These are phyloP conservation scores for Aureobasidium musti DNA, from an alignment of 2,329 filamentous ascomycete genomes.

Conservation along the genomic window DNA sequence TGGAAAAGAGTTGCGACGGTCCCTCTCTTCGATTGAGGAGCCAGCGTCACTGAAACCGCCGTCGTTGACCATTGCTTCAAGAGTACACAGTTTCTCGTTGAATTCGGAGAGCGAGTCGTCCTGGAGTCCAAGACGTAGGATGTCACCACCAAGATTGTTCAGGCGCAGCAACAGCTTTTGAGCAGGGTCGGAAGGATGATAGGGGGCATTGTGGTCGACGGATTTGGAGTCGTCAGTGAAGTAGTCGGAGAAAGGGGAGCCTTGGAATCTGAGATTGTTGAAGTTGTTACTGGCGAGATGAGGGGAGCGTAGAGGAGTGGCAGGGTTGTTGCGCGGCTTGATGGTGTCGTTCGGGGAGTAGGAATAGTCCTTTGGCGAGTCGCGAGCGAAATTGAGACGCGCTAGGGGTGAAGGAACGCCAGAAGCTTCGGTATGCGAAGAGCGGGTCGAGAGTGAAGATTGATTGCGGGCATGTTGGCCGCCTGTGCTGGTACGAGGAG, in stretches of 20 bases:
- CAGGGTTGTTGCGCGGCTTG: slow-evolving; percentile 29
- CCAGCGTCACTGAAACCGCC: slow-evolving; percentile 2
- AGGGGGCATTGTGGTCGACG: slow-evolving; percentile 31
- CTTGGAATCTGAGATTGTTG: slow-evolving; percentile 33
- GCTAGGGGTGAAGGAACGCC: slow-evolving; percentile 27
- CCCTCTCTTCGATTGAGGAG: slow-evolving; percentile 13
- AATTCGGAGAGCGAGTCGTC: slow-evolving; percentile 28
- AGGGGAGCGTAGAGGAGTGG: slow-evolving; percentile 32
- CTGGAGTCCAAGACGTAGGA: slow-evolving; percentile 38
- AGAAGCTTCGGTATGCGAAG: slow-evolving; percentile 20
- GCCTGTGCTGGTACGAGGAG: slow-evolving; percentile 7
- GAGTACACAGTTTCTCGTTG: slow-evolving; percentile 31
- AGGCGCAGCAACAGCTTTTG: slow-evolving; percentile 44
- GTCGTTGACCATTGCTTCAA: slow-evolving; percentile 23
- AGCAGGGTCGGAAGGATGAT: slow-evolving; percentile 35
- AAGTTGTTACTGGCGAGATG: slow-evolving; percentile 20
- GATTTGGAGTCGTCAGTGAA: slow-evolving; percentile 44
- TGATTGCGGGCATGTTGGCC: slow-evolving; percentile 16
- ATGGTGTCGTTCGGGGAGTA: slow-evolving; percentile 24
- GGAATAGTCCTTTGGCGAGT: slow-evolving; percentile 26
- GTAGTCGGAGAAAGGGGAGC: slow-evolving; percentile 48
- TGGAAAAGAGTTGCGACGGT: slow-evolving; percentile 18
- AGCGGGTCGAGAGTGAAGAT: slow-evolving; percentile 24
- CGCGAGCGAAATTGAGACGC: slow-evolving; percentile 28
- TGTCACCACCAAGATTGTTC: slow-evolving; percentile 41